Conservation (phyloP, 75 land plant genomes). For the Cryptomeria japonica region DNA sequence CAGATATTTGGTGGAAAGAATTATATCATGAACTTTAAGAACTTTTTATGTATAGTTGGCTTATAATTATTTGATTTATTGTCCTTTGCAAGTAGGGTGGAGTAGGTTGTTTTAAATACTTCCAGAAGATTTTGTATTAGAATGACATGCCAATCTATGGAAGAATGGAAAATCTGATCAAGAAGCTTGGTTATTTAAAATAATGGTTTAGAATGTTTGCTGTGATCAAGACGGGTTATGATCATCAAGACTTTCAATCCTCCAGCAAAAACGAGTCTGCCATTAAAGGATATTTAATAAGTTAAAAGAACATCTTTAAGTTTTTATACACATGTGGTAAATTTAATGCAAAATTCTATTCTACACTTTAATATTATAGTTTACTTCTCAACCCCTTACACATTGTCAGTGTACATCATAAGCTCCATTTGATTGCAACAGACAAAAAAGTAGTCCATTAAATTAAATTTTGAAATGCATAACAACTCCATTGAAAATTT, state of each 20-base stretch:
- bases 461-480: too few relatives aligned
- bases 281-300: not conserved
- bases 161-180: not conserved
- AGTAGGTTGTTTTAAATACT: too few relatives aligned
- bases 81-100: not conserved
- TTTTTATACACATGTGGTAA: not conserved
- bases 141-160: not conserved
- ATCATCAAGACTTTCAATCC: not conserved
- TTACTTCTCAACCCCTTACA: too few relatives aligned
- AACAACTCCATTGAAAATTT: too few relatives aligned
- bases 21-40: not conserved
- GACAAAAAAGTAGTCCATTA: too few relatives aligned
- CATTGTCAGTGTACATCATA: too few relatives aligned
- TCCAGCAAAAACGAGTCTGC: not conserved
- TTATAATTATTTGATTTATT: not conserved
- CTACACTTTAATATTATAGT: too few relatives aligned
- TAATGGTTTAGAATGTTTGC: not conserved
- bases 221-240: not conserved
- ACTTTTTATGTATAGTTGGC: not conserved
- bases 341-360: not conserved
- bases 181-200: not conserved
- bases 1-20: not conserved
- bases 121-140: not conserved
- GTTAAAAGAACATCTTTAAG: not conserved
- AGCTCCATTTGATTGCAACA: not conserved